Percentiles rank a stretch among this genome's conserved stretches.
These are phyloP conservation scores for Fusarium redolens DNA, from an alignment of 2,329 filamentous ascomycete genomes.

Conservation along the genomic window DNA sequence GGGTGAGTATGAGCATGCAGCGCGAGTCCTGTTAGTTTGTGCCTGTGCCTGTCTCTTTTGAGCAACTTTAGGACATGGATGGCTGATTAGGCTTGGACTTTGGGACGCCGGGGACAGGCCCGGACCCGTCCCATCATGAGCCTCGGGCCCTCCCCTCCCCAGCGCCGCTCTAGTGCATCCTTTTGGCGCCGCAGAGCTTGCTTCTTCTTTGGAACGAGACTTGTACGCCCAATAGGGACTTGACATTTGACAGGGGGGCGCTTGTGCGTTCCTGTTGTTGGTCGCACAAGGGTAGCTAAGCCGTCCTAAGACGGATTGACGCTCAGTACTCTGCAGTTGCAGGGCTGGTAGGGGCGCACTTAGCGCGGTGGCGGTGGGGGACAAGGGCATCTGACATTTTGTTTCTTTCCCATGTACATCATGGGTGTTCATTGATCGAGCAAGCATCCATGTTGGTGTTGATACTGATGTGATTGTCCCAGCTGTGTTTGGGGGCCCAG, in stretches of 20 bases:
- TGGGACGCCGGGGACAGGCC: neutral
- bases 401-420: slow-evolving; percentile 13
- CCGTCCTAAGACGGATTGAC: slow-evolving; percentile 18
- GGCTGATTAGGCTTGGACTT: slow-evolving; percentile 20
- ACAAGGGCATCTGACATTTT: slow-evolving; percentile 24
- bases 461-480: neutral
- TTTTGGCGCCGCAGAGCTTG: slow-evolving; percentile 12
- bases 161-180: slow-evolving; percentile 20
- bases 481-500: neutral
- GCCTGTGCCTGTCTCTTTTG: slow-evolving; percentile 1
- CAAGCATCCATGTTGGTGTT: neutral
- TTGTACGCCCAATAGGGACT: slow-evolving; percentile 17
- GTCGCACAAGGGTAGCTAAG: slow-evolving; percentile 31
- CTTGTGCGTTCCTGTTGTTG: slow-evolving; percentile 38
- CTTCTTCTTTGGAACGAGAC: slow-evolving; percentile 18
- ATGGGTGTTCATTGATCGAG: slow-evolving; percentile 9
- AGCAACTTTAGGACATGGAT: neutral
- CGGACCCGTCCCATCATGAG: slow-evolving; percentile 12
- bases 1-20: neutral
- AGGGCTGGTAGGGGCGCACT: slow-evolving; percentile 31
- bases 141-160: slow-evolving; percentile 31
- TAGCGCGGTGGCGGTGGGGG: slow-evolving; percentile 37
- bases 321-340: slow-evolving; percentile 23
- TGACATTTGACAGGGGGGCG: slow-evolving; percentile 22
- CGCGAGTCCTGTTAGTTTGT: neutral